Conservation (phyloP, 768 basidiomycete species). For the Boletus eberwhitei region DNA sequence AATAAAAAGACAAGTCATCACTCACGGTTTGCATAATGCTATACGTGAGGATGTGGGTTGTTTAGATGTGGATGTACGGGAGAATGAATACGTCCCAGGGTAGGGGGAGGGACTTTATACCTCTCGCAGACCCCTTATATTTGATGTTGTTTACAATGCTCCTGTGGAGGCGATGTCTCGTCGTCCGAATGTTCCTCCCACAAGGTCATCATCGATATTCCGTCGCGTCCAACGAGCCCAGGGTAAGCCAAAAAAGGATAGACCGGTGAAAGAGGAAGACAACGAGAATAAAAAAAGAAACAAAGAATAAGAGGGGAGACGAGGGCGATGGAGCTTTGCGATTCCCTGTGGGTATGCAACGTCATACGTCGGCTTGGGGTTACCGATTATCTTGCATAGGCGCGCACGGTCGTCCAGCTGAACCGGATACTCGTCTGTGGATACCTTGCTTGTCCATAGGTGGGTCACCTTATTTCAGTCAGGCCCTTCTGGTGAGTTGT, state of each 20-base stretch:
- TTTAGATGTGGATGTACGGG: background rate
- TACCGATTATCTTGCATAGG: background rate
- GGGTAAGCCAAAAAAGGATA: background rate
- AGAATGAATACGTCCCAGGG: background rate
- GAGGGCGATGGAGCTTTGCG: background rate
- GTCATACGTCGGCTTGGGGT: too few species aligned
- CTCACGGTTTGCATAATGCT: conserved; percentile 22
- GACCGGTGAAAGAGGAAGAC: background rate
- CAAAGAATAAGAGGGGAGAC: background rate
- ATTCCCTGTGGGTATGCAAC: background rate
- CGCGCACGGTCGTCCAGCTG: background rate
- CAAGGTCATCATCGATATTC: background rate
- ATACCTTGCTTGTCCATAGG: too few species aligned
- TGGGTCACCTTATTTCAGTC: too few species aligned
- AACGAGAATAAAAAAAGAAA: background rate
- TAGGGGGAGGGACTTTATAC: background rate
- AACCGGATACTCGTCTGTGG: background rate
- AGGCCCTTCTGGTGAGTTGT: background rate
- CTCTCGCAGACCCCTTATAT: background rate
- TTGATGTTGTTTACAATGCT: background rate
- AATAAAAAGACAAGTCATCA: background rate
- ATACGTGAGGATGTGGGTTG: background rate
- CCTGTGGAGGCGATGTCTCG: background rate
- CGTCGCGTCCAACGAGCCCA: background rate
- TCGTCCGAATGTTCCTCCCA: background rate